Evolutionary conservation across 2,329 filamentous ascomycete species (phyloP), one percentile per base, ranked within the genome.

Genomic region (Sporothrix phasma): DNA sequence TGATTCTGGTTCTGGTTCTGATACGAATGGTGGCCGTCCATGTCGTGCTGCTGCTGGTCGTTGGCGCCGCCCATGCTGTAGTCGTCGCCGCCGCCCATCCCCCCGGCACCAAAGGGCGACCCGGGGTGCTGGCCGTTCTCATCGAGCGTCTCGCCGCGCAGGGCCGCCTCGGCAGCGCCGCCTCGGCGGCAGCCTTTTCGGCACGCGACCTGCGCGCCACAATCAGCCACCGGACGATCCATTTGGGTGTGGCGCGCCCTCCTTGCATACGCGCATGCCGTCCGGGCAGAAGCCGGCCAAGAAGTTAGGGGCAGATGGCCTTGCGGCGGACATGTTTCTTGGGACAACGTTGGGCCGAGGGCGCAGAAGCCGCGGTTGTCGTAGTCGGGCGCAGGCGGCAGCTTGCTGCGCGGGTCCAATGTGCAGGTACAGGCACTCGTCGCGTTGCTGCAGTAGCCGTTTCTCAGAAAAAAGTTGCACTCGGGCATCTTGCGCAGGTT

Each of bases 401-500:
- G 79, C 72, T 90, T 87, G 66, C 88, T 86, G 73, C 90, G 83
- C 59, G 92, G 89, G 71, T 94, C 90, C n/a, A 71, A 95, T 89
- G 76, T 96, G 91, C 54, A 96, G 85, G 74, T 96, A 96, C 5
- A 96, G 80, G 73, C 94, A 99, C 77, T 99, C 94, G 75, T 97
- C 93, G 69, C 94, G 77, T 97, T 96, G 68, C 89, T 90, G 78
- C 94, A 99, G 75, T 95, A 97, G 64, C 91, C 91, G 73, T 94
- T 96, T 66, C 92, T 85, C 65, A 92, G 87, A 77, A 93, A 97
- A 76, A 96, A 96, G 73, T 96, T 96, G 78, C 94, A 99, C 78
- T 97, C 94, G 67, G 94, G 92, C 91, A 97, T 97, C 76, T 94
- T 92, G 68, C 94, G 87, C 70, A 99, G 84, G 77, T 99, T 97